Conservation (phyloP, 1,284 basidiomycete species). For the Malassezia equina region DNA sequence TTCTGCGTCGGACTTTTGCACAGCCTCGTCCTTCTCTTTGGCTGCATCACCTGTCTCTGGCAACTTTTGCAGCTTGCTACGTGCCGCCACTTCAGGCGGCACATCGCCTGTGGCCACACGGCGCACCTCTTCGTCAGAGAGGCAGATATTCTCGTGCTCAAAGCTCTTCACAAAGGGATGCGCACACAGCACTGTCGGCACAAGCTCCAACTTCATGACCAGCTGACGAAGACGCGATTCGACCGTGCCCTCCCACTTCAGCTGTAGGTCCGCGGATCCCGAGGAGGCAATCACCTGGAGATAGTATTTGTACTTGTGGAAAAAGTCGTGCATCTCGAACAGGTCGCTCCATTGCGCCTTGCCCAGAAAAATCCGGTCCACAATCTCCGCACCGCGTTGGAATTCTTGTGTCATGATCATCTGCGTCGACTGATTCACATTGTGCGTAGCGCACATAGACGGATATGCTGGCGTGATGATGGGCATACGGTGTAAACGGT, state of each 20-base stretch:
- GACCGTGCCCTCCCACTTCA: slow-evolving; percentile 96
- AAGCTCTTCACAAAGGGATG: slow-evolving; percentile 94
- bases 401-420: slow-evolving; percentile 95
- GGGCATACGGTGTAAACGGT: slow-evolving; percentile 94
- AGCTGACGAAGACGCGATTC: slow-evolving; percentile 90
- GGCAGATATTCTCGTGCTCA: slow-evolving; percentile 72
- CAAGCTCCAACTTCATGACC: slow-evolving; percentile 92
- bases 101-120: slow-evolving; percentile 38
- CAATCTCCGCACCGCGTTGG: slow-evolving; percentile 82
- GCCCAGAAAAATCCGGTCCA: slow-evolving; percentile 78
- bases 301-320: slow-evolving; percentile 92
- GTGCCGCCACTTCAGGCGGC: slow-evolving; percentile 36
- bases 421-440: slow-evolving; percentile 88
- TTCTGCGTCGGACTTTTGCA: slow-evolving; percentile 38
- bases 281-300: slow-evolving; percentile 87
- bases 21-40: slow-evolving; percentile 25
- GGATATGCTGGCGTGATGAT: slow-evolving; percentile 99
- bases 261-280: slow-evolving; percentile 70
- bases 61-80: slow-evolving; percentile 33
- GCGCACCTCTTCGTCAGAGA: slow-evolving; percentile 60
- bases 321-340: slow-evolving; percentile 90
- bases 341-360: slow-evolving; percentile 67
- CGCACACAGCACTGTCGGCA: slow-evolving; percentile 77
- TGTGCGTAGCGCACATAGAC: slow-evolving; percentile 99
- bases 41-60: slow-evolving; percentile 33